These are phyloP conservation scores for Arachis stenosperma DNA, from an alignment of 306 rosid species.

Conservation along the genomic window DNA sequence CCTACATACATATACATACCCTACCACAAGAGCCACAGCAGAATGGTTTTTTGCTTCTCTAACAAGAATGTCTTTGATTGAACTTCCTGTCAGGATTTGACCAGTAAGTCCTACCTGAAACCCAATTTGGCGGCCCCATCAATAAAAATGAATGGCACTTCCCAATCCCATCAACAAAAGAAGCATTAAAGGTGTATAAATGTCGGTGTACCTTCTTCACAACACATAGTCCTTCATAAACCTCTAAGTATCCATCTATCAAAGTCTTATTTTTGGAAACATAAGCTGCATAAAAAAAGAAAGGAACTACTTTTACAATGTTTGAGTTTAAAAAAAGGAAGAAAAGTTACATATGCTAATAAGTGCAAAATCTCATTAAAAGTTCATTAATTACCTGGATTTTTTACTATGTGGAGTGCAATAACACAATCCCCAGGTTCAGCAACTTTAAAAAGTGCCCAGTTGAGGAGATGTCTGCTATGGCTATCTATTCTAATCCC, in stretches of 20 bases:
- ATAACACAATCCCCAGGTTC: slow-evolving; percentile 81
- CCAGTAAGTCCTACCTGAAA: slow-evolving; percentile 69
- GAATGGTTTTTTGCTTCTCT: slow-evolving; percentile 68
- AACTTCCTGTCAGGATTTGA: slow-evolving; percentile 65
- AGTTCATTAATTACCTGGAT: slow-evolving; percentile 49
- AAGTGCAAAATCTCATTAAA: background rate
- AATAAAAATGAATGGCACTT: slow-evolving; percentile 23
- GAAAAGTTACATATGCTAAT: background rate
- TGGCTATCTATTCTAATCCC: slow-evolving; percentile 67
- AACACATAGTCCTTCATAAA: slow-evolving; percentile 66
- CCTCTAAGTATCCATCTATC: slow-evolving; percentile 71
- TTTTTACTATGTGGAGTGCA: slow-evolving; percentile 73
- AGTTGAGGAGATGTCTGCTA: slow-evolving; percentile 71
- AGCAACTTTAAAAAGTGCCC: slow-evolving; percentile 89
- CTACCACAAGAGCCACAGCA: slow-evolving; percentile 75
- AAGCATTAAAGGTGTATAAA: background rate
- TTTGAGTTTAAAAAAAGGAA: background rate
- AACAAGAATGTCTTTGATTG: slow-evolving; percentile 57
- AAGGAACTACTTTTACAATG: slow-evolving; percentile 11
- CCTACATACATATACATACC: slow-evolving; percentile 47
- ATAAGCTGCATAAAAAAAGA: slow-evolving; percentile 44
- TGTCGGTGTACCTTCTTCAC: slow-evolving; percentile 60
- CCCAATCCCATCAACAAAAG: slow-evolving; percentile 26
- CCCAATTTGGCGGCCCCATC: slow-evolving; percentile 19
- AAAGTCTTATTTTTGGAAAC: slow-evolving; percentile 51